Base-by-base conservation (phyloP, 371 early-diverging fungal genomes). In the Conidiobolus incongruus region DNA sequence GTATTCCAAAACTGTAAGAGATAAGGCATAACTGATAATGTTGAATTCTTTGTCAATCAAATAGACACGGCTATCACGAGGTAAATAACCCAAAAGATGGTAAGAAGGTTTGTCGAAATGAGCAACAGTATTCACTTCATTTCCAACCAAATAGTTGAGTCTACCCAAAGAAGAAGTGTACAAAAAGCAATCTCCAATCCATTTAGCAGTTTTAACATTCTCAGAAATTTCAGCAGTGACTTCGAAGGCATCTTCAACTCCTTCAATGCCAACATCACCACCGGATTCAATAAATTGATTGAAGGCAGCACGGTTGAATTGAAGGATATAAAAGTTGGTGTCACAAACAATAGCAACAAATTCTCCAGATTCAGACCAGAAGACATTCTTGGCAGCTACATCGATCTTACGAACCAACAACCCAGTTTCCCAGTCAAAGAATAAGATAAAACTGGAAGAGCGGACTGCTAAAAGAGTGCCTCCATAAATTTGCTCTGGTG, bases 141-240 rank as follows among this genome's bases (percentile, higher is more conserved):
- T 77, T 33, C 95, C 94, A 2, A 97, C 92, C 30, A 94, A 59
- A 51, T 95, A 95, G 62, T 82, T 91, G 47, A 95, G 65, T 24
- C 94, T 77, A 60, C 91, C 89, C 44, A 74, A 62, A 12, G 71
- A 55, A 54, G 79, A 89, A 35, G 89, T 83, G 63, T 91, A 95
- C 47, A 97, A 87, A 55, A 97, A 90, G 59, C 96, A 92, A 59
- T 93, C 93, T 20, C 94, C 96, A 45, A 92, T 86, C 96, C 96
- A 97, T 47, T 71, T 69, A 22, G 91, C 98, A 2, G 90, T 86
- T 53, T 75, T 75, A 32, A 94, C 75, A 44, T 76, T 68, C 48
- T 95, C 96, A 8, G 74, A 55, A 45, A 93, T 71, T 51, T 94
- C 93, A 22, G 78, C 68, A n/a, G 90, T 68, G 53, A 95, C 83